These are phyloP conservation scores for Suillus placidus DNA, from an alignment of 768 basidiomycete genomes.

Conservation along the genomic window DNA sequence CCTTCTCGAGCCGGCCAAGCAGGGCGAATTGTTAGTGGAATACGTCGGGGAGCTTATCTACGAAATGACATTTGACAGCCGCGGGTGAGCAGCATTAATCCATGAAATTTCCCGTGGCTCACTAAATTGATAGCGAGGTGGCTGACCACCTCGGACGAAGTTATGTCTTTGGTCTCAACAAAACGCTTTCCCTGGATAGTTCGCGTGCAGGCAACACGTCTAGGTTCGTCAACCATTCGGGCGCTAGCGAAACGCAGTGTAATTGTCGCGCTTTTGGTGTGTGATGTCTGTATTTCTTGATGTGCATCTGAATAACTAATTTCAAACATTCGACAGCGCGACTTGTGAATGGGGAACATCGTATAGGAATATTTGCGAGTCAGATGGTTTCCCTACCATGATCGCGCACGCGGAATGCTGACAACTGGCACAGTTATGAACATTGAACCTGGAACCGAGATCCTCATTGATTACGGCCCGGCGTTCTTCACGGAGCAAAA, in stretches of 20 bases:
- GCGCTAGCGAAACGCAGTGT: slow-evolving; percentile 11
- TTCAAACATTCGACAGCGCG: slow-evolving; percentile 40
- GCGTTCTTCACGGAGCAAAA: slow-evolving; percentile 40
- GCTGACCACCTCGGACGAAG: slow-evolving; percentile 53
- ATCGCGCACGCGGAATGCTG: neutral
- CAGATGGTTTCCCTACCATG: slow-evolving; percentile 22
- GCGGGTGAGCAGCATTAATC: slow-evolving; percentile 45
- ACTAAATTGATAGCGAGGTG: slow-evolving; percentile 38
- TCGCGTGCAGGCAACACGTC: slow-evolving; percentile 59
- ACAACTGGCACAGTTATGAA: slow-evolving; percentile 36
- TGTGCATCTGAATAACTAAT: slow-evolving; percentile 5
- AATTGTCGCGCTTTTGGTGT: slow-evolving; percentile 54
- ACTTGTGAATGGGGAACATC: slow-evolving; percentile 66
- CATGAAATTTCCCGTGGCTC: neutral
- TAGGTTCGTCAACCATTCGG: slow-evolving; percentile 69
- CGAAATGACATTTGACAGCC: slow-evolving; percentile 49
- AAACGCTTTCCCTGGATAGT: slow-evolving; percentile 52
- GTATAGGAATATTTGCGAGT: slow-evolving; percentile 67
- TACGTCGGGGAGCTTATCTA: slow-evolving; percentile 67
- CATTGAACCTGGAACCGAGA: slow-evolving; percentile 47
- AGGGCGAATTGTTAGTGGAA: slow-evolving; percentile 60
- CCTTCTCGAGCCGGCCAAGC: slow-evolving; percentile 44
- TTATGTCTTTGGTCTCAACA: slow-evolving; percentile 64
- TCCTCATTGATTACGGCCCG: slow-evolving; percentile 62
- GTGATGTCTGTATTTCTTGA: slow-evolving; percentile 14